These are phyloP conservation scores for Novymonas esmeraldas DNA, from an alignment of 208 protist genomes.

Conservation along the genomic window DNA sequence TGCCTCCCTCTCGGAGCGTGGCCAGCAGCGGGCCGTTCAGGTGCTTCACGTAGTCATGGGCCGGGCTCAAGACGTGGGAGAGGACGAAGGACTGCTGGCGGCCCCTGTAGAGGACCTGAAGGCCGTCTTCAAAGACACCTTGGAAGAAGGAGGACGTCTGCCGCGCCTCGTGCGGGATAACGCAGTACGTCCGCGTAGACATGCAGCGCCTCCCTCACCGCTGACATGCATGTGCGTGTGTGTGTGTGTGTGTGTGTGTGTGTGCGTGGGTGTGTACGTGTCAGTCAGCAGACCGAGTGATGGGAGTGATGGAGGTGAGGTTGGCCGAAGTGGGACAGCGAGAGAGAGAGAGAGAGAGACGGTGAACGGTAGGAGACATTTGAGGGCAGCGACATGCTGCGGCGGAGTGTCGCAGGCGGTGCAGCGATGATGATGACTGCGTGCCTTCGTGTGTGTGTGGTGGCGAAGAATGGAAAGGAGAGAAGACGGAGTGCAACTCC, in stretches of 20 bases:
- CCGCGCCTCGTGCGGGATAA: conserved; percentile 71
- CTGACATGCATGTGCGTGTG: background rate
- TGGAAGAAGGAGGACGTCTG: conserved; percentile 66
- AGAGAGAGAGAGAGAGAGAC: background rate
- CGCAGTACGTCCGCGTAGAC: conserved; percentile 67
- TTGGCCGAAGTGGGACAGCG: background rate
- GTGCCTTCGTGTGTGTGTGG: too few species aligned
- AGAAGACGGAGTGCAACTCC: too few species aligned
- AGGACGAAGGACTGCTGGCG: conserved; percentile 51
- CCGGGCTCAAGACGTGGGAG: conserved; percentile 68
- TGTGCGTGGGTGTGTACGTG: background rate
- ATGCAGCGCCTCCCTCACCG: too few species aligned
- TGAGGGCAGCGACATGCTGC: conserved; percentile 11
- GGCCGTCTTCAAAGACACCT: conserved; percentile 75
- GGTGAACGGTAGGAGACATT: conserved; percentile 3
- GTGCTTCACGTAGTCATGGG: conserved; percentile 59
- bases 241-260: background rate
- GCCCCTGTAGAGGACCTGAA: conserved; percentile 48
- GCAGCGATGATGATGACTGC: too few species aligned
- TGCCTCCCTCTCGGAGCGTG: conserved; percentile 37
- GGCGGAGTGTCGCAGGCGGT: too few species aligned
- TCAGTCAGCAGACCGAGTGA: too few species aligned
- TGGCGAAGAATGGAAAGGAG: too few species aligned
- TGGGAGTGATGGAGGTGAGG: too few species aligned
- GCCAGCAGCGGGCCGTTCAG: conserved; percentile 63